Evolutionary conservation across 306 rosid species (phyloP).

Genomic region (Chamaecrista fasciculata): DNA sequence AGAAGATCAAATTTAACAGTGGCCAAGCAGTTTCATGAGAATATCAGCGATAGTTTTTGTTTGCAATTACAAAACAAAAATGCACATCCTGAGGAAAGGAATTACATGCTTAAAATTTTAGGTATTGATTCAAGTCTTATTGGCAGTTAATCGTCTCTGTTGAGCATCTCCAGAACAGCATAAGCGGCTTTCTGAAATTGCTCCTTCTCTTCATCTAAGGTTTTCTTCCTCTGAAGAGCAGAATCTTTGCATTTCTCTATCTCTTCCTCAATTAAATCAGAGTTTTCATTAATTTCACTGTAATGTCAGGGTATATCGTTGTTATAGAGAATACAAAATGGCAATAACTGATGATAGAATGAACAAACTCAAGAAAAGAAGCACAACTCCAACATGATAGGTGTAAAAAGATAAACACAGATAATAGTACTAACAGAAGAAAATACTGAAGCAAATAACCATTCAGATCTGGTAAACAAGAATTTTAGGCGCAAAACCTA

Average conservation of each 20-base stretch:
- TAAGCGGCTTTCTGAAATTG: constrained; percentile 59
- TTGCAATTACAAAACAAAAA: too few relatives aligned
- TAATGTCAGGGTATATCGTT: not conserved
- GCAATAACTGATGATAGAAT: not conserved
- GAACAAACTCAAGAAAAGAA: not conserved
- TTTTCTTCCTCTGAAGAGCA: constrained; percentile 47
- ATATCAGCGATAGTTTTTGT: too few relatives aligned
- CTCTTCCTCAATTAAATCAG: constrained; percentile 44
- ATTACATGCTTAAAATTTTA: not conserved
- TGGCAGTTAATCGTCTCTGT: constrained; percentile 26
- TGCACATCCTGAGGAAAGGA: not conserved
- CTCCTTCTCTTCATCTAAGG: constrained; percentile 51
- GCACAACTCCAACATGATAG: not conserved
- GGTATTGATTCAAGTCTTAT: constrained; percentile 24
- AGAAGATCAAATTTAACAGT: constrained; percentile 10
- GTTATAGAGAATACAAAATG: not conserved
- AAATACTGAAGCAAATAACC: not conserved
- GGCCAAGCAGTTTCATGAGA: too few relatives aligned
- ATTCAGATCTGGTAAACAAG: not conserved
- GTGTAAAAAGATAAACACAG: not conserved
- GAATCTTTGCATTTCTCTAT: constrained; percentile 50
- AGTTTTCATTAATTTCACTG: constrained; percentile 19
- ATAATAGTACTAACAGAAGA: not conserved
- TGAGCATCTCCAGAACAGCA: constrained; percentile 50
- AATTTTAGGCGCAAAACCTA: not conserved